Evolutionary conservation across 331 rosid genomes (phyloP).

Genomic region (Telfairia occidentalis): DNA sequence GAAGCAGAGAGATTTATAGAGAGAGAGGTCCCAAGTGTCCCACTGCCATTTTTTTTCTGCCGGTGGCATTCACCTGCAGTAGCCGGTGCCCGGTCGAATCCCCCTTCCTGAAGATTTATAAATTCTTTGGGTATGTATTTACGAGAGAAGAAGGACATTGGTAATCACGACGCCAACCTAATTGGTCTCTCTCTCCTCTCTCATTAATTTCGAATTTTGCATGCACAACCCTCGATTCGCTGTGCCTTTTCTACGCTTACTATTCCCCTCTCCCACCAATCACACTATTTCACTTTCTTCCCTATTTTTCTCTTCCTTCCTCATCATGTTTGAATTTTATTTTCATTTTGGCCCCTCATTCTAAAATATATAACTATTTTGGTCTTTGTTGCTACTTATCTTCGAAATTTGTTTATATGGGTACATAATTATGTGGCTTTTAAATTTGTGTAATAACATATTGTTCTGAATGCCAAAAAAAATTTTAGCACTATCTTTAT

Average conservation of each 20-base stretch:
- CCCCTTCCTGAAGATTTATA: too few relatives aligned
- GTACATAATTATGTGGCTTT: too few relatives aligned
- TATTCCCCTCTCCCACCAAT: background rate
- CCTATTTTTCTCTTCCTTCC: too few relatives aligned
- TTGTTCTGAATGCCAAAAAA: too few relatives aligned
- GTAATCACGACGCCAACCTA: background rate
- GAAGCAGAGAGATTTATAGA: background rate
- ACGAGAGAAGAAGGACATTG: background rate
- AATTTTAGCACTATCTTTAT: too few relatives aligned
- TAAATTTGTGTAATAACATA: too few relatives aligned
- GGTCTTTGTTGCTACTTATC: too few relatives aligned
- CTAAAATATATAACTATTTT: too few relatives aligned
- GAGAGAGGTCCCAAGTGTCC: constrained; percentile 2
- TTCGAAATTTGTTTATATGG: too few relatives aligned
- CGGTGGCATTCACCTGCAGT: background rate
- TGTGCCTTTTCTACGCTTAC: background rate
- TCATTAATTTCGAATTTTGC: background rate
- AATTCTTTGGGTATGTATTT: too few relatives aligned
- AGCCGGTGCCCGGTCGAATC: background rate
- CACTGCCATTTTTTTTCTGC: background rate
- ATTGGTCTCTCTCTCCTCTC: background rate
- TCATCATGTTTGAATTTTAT: too few relatives aligned
- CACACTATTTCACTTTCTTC: background rate
- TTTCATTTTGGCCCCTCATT: too few relatives aligned
- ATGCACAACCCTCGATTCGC: background rate